Evolutionary conservation across 208 protist genomes (phyloP), one percentile per base, ranked within the genome.

Genomic region (Leishmania gerbilli): DNA sequence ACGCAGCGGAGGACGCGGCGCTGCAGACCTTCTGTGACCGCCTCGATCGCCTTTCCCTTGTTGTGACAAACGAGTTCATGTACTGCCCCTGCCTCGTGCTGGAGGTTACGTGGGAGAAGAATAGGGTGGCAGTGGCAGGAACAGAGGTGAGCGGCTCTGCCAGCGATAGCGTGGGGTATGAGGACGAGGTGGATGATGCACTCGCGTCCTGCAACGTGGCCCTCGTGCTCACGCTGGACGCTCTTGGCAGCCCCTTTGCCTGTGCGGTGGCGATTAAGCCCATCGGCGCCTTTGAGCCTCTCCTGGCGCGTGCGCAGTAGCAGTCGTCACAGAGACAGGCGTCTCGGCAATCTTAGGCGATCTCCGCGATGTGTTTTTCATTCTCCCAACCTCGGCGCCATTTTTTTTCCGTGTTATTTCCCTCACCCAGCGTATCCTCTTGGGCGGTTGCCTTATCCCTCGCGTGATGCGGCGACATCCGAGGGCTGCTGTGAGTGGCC

Each of bases 31-130:
- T 97, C 31, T 67, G 90, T 24, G 68, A 77, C 15, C 89, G 85
- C 17, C 74, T 95, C 24, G 82, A 86, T n/a, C 42, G 64, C 11
- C 84, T 96, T 27, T 86, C 81, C n/a, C 78, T 95, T 51, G 87
- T 96, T 13, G 95, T 96, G 56, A 96, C 92, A 42, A 97, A 96
- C 80, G 95, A 97, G 71, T 90, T 95, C 72, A 97, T 97, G 95
- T 95, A 93, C 85, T 96, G 93, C 74, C 95, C 95, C 9, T 95
- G 91, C 78, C 55, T 89, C 45, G 87, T 83, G 13, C 40, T 72
- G 40, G 80, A 84, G 11, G 77, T 86, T 24, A 64, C 42, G 15
- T 74, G 68, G 27, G 82, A 77, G 37, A 65, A 83, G 56, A 27
- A 74, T 31, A 51, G 6, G 68, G 67, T 58, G 27, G 27, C 19